These are phyloP conservation scores for Hibiscus tridactylites DNA, from an alignment of 345 rosid genomes.

Conservation along the genomic window DNA sequence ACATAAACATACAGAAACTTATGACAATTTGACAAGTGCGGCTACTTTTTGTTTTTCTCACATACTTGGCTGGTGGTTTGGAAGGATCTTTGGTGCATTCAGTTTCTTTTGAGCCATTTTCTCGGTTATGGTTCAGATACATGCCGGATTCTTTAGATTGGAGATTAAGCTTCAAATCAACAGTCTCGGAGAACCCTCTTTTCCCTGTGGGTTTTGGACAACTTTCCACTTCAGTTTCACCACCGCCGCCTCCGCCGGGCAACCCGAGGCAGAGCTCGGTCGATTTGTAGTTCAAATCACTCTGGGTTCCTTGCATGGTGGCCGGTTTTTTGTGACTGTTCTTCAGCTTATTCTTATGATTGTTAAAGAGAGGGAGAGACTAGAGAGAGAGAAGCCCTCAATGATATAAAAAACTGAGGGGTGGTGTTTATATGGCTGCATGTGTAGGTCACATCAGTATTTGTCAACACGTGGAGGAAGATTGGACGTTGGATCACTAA, in stretches of 20 bases:
- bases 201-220: constrained; percentile 38
- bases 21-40: neutral
- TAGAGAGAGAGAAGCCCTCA: constrained; percentile 15
- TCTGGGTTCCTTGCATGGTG: constrained; percentile 6
- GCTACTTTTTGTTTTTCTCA: neutral
- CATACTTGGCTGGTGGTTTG: constrained; percentile 72
- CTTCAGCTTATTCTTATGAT: neutral
- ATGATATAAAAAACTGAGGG: constrained; percentile 30
- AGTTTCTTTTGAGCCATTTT: constrained; percentile 25
- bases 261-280: constrained; percentile 79
- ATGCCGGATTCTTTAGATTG: constrained; percentile 29
- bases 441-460: constrained; percentile 28
- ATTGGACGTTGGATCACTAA: constrained; percentile 20
- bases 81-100: constrained; percentile 38
- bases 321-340: neutral
- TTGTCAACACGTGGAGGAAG: constrained; percentile 26
- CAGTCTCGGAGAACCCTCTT: constrained; percentile 70
- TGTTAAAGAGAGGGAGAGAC: neutral
- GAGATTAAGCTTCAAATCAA: constrained; percentile 66
- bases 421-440: constrained; percentile 17
- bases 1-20: neutral
- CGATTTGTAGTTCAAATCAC: constrained; percentile 42
- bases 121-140: constrained; percentile 33
- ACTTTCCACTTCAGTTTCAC: constrained; percentile 18
- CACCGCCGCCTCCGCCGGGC: constrained; percentile 35